These are phyloP conservation scores for Blastomyces emzantsi DNA, from an alignment of 2,329 filamentous ascomycete species.

Conservation along the genomic window DNA sequence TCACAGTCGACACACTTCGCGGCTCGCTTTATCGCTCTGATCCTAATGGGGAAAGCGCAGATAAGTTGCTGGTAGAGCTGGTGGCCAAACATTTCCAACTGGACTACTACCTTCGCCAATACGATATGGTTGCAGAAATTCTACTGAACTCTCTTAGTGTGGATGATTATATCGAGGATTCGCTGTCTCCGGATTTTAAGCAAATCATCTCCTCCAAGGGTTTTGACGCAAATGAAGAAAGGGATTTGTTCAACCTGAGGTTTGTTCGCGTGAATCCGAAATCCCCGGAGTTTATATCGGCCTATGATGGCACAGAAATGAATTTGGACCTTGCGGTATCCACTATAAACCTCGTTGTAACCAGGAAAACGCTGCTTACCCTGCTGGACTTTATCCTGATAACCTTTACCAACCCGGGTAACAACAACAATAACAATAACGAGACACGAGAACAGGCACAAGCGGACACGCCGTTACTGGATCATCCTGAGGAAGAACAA, in stretches of 20 bases:
- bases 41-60: conserved; percentile 62
- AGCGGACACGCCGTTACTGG: conserved; percentile 24
- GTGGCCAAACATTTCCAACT: conserved; percentile 84
- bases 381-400: conserved; percentile 87
- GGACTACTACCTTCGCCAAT: conserved; percentile 77
- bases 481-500: conserved; percentile 22
- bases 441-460: conserved; percentile 25
- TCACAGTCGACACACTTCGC: conserved; percentile 87
- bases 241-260: conserved; percentile 76
- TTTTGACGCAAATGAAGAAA: conserved; percentile 57
- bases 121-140: conserved; percentile 89
- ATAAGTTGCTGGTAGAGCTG: conserved; percentile 78
- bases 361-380: conserved; percentile 82
- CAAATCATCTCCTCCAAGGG: conserved; percentile 93
- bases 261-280: conserved; percentile 81
- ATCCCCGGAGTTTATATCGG: conserved; percentile 85
- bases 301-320: conserved; percentile 87
- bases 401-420: conserved; percentile 67
- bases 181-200: conserved; percentile 76
- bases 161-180: conserved; percentile 87
- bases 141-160: conserved; percentile 77
- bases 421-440: conserved; percentile 39
- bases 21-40: conserved; percentile 87
- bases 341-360: conserved; percentile 93
- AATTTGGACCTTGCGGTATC: conserved; percentile 87